Percentiles rank a stretch among this genome's conserved stretches.
Conservation (phyloP, 1,284 basidiomycete genomes). For the Ustanciosporium gigantosporum region DNA sequence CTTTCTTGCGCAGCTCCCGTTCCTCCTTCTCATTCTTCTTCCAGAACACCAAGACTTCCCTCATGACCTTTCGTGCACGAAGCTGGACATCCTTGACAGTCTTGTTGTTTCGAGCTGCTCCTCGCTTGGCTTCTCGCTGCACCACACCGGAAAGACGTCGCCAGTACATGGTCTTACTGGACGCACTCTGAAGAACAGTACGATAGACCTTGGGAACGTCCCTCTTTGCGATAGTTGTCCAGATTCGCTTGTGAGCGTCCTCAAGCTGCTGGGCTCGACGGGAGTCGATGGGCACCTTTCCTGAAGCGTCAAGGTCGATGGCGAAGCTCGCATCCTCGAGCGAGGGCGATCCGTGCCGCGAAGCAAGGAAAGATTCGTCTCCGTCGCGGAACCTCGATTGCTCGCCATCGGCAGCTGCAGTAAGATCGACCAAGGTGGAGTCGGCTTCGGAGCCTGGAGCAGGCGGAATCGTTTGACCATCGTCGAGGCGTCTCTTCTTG, state of each 20-base stretch:
- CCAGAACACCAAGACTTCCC: conserved; percentile 89
- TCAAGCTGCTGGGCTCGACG: conserved; percentile 51
- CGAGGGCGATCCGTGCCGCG: conserved; percentile 27
- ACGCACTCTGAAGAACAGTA: conserved; percentile 51
- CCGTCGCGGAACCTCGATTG: not conserved
- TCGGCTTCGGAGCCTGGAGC: conserved; percentile 28
- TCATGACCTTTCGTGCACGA: conserved; percentile 82
- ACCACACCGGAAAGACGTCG: conserved; percentile 78
- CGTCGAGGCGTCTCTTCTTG: conserved; percentile 34
- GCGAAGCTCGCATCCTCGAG: conserved; percentile 25
- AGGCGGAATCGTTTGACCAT: conserved; percentile 15
- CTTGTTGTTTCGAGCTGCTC: conserved; percentile 78
- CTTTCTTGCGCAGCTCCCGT: conserved; percentile 85
- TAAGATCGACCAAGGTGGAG: conserved; percentile 21
- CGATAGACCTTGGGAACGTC: conserved; percentile 61
- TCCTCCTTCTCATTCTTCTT: conserved; percentile 94
- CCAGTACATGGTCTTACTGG: conserved; percentile 66
- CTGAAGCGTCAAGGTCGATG: conserved; percentile 32
- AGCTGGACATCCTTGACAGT: conserved; percentile 84
- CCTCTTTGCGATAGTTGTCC: conserved; percentile 58
- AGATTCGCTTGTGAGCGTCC: conserved; percentile 58
- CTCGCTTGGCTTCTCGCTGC: conserved; percentile 78
- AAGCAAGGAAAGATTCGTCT: conserved; percentile 25
- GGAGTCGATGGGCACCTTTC: conserved; percentile 46
- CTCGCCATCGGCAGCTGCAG: conserved; percentile 17